phyloP scores from a whole-genome alignment of 495 filamentous ascomycete species.

The Hypoxylon trugodes region DNA sequence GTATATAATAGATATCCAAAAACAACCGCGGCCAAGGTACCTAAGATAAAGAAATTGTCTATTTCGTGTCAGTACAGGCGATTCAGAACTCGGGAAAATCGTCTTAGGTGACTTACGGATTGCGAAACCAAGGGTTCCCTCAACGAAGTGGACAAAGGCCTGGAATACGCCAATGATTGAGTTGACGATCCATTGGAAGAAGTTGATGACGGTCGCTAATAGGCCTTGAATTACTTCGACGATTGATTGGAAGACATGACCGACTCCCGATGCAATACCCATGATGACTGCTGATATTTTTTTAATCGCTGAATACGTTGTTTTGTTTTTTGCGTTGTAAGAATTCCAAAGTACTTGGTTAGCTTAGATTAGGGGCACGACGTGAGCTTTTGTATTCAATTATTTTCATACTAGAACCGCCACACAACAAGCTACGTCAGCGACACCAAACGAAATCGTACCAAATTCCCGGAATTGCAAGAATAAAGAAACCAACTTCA shows the following conservation, averaged over 20 bases:
- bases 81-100: neutral
- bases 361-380: neutral
- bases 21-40: slow-evolving; percentile 55
- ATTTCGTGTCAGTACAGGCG: neutral
- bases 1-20: slow-evolving; percentile 52
- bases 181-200: slow-evolving; percentile 49
- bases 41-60: slow-evolving; percentile 63
- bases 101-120: slow-evolving; percentile 49
- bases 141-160: slow-evolving; percentile 42
- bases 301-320: neutral
- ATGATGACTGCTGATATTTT: too few species aligned
- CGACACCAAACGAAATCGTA: neutral
- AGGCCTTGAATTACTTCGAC: slow-evolving; percentile 44
- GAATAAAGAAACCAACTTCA: slow-evolving; percentile 20
- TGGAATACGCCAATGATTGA: slow-evolving; percentile 46
- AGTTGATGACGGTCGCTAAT: slow-evolving; percentile 32
- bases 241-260: slow-evolving; percentile 47
- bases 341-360: neutral
- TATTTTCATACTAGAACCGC: neutral
- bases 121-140: slow-evolving; percentile 52
- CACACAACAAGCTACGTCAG: slow-evolving; percentile 26
- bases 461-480: neutral
- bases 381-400: slow-evolving; percentile 14
- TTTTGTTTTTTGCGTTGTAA: neutral
- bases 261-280: slow-evolving; percentile 49